Base-by-base conservation (phyloP, 2,329 filamentous ascomycete species). In the Capronia americana region DNA sequence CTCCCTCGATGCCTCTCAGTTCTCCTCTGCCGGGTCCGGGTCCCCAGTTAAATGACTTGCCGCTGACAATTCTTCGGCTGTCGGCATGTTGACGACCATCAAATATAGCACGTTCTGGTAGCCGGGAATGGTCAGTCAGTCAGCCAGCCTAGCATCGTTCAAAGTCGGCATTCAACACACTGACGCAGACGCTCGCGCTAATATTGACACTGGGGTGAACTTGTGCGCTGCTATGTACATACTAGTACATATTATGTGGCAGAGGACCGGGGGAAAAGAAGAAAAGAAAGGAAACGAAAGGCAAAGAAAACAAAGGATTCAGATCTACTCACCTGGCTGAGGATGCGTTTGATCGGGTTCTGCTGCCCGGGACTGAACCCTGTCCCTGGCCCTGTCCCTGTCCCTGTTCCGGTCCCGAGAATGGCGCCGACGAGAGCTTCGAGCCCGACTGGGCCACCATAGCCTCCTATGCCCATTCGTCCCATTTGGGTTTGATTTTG, bases 71-170 rank as follows among this genome's bases (percentile, higher is more conserved):
- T 67, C 65, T 44, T 56, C 32, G 10, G 57, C 55, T 3, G 23
- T 54, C 11, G 65, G 65, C 62, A 65, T 34, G 32, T 67, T 63
- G 28, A 62, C 62, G 48, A 67, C 32, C 34, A 65, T 51, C 38
- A 67, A 46, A 26, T 67, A 67, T 1, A 67, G 46, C 4, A 56
- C 62, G 30, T 65, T 56, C 61, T 65, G n/a, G 26, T 1, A 7
- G n/a, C 8, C 10, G 10, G 30, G 20, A 3, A 23, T 2, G 23
- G n/a, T n/a, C n/a, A n/a, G n/a, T n/a, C n/a, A n/a, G n/a, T n/a
- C n/a, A n/a, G n/a, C n/a, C n/a, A n/a, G n/a, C n/a, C 24, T 12
- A 57, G 26, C 34, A 56, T 68, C 8, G 70, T n/a, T n/a, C n/a
- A n/a, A 59, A 4, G 57, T 65, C 28, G 62, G 56, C 7, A 30